Evolutionary conservation across 148 eudicot species (phyloP).

Genomic region (Selenicereus undatus): DNA sequence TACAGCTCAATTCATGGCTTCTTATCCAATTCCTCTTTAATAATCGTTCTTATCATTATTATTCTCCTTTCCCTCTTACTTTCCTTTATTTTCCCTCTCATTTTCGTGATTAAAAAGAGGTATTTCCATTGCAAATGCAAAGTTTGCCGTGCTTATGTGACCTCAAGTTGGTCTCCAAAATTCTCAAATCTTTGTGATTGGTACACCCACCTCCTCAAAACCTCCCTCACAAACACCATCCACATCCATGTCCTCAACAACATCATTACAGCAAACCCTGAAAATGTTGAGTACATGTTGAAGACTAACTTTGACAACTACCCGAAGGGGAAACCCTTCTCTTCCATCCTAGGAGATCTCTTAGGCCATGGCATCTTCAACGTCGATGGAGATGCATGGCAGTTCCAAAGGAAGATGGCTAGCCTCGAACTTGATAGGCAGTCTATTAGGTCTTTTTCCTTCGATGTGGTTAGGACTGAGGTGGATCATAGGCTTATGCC

Average conservation of each 20-base stretch:
- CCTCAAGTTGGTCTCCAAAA: constrained; percentile 40
- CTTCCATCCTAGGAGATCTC: constrained; percentile 59
- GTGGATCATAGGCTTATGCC: constrained; percentile 44
- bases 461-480: constrained; percentile 47
- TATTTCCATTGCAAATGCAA: constrained; percentile 53
- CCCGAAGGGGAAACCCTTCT: constrained; percentile 70
- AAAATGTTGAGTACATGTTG: constrained; percentile 62
- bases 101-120: constrained; percentile 12
- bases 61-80: neutral
- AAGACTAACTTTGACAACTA: constrained; percentile 58
- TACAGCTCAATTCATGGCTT: constrained; percentile 5
- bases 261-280: constrained; percentile 57
- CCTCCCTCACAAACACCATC: constrained; percentile 52
- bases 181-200: constrained; percentile 63
- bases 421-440: constrained; percentile 55
- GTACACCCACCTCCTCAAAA: constrained; percentile 61
- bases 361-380: constrained; percentile 70
- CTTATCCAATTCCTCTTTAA: neutral
- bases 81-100: neutral
- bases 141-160: constrained; percentile 44
- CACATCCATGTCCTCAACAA: constrained; percentile 58
- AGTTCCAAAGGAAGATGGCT: constrained; percentile 70
- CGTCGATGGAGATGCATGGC: constrained; percentile 73
- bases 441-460: constrained; percentile 45
- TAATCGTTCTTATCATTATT: neutral